A percentile compares a stretch with the other conserved stretches of the same genome.
phyloP scores from a whole-genome alignment of 805 yeast species.

The Candida dendrica region DNA sequence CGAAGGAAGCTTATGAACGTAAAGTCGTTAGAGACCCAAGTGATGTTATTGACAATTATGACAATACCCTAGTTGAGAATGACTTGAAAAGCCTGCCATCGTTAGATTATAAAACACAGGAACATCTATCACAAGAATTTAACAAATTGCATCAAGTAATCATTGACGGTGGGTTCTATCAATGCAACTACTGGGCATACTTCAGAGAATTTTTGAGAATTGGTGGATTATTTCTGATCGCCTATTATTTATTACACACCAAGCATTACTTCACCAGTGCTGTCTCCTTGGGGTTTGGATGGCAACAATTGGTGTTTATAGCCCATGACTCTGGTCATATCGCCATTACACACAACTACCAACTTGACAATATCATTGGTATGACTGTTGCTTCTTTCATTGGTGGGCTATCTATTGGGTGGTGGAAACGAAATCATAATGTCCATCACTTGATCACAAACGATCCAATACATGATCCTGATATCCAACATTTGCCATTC shows the following conservation, averaged over 20 bases:
- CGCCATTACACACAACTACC: conserved; percentile 74
- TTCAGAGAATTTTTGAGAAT: conserved; percentile 63
- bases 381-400: conserved; percentile 65
- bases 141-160: conserved; percentile 50
- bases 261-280: conserved; percentile 51
- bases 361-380: conserved; percentile 68
- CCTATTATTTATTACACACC: conserved; percentile 41
- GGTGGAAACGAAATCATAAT: conserved; percentile 94
- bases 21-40: conserved; percentile 48
- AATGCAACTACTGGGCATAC: conserved; percentile 70
- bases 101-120: conserved; percentile 64
- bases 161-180: conserved; percentile 52
- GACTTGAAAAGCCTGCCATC: conserved; percentile 56
- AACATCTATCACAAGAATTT: conserved; percentile 46
- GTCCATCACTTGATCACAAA: conserved; percentile 91
- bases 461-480: conserved; percentile 92
- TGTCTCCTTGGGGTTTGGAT: conserved; percentile 58
- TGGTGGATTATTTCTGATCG: conserved; percentile 39
- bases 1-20: conserved; percentile 21
- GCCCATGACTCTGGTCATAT: conserved; percentile 91
- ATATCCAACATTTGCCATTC: conserved; percentile 87
- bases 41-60: conserved; percentile 46
- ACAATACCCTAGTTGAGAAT: conserved; percentile 43
- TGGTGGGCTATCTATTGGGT: conserved; percentile 86
- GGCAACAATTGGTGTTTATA: conserved; percentile 87